Evolutionary conservation across 352 stramenopile genomes (phyloP).

Genomic region (Phytophthora cryptogea): DNA sequence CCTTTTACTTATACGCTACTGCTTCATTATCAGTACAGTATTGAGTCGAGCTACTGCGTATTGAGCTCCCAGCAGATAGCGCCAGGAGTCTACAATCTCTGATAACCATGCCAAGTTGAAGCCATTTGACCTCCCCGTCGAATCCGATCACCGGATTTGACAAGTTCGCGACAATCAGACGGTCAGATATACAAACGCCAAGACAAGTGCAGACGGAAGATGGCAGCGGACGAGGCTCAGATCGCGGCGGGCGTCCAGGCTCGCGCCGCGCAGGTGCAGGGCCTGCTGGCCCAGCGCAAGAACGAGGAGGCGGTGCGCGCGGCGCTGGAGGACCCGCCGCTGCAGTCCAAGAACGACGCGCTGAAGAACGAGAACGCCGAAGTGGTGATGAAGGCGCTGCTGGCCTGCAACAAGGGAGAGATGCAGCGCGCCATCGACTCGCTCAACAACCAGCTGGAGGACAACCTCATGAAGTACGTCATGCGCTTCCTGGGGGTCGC

Average conservation of each 20-base stretch:
- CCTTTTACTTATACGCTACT: too few relatives aligned
- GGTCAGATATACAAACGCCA: constrained; percentile 14
- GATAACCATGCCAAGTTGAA: constrained; percentile 19
- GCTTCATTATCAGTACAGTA: too few relatives aligned
- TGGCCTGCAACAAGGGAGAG: constrained; percentile 88
- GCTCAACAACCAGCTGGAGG: constrained; percentile 67
- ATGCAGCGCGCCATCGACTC: constrained; percentile 83
- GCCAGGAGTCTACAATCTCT: neutral
- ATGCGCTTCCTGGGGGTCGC: constrained; percentile 77
- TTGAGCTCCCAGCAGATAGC: too few relatives aligned
- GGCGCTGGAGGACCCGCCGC: constrained; percentile 75
- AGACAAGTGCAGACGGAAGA: constrained; percentile 26
- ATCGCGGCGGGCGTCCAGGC: constrained; percentile 60
- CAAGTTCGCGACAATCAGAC: constrained; percentile 11
- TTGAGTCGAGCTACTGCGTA: too few relatives aligned
- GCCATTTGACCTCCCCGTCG: constrained; percentile 7
- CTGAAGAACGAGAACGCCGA: constrained; percentile 82
- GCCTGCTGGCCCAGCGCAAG: constrained; percentile 74
- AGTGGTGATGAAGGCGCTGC: constrained; percentile 71
- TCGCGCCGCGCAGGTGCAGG: constrained; percentile 67
- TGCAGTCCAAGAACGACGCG: constrained; percentile 63
- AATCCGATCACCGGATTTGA: constrained; percentile 28
- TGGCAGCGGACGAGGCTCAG: constrained; percentile 63
- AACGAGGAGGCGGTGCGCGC: constrained; percentile 80
- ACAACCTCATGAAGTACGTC: constrained; percentile 91